phyloP scores from a whole-genome alignment of 257 asterid species.

The Lavandula angustifolia region DNA sequence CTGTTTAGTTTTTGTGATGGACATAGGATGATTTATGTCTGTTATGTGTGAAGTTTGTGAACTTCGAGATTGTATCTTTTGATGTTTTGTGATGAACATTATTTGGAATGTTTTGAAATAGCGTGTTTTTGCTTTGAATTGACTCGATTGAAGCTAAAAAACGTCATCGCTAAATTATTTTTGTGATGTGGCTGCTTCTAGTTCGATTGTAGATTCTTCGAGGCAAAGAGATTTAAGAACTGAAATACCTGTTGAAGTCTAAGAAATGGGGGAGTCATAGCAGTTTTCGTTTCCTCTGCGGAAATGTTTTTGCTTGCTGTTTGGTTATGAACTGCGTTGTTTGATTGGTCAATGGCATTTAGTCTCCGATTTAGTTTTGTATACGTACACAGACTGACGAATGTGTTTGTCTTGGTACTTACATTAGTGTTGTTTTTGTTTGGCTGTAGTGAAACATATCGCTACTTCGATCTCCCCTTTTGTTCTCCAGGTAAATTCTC shows the following conservation, averaged over 20 bases:
- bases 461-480: slow-evolving; percentile 75
- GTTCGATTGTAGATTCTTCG: background rate
- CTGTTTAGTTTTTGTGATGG: background rate
- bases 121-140: background rate
- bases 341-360: background rate
- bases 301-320: background rate
- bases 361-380: background rate
- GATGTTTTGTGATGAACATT: background rate
- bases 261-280: background rate
- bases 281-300: background rate
- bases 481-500: slow-evolving; percentile 59
- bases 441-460: slow-evolving; percentile 64
- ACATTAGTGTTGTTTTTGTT: slow-evolving; percentile 18
- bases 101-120: slow-evolving; percentile 12
- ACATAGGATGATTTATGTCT: background rate
- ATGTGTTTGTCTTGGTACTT: background rate
- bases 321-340: slow-evolving; percentile 20
- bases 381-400: background rate
- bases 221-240: background rate
- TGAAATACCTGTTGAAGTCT: background rate
- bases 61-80: background rate
- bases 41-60: background rate
- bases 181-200: background rate
- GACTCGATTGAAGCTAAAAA: background rate
- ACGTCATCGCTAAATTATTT: background rate